Base-by-base conservation (phyloP, 257 asterid genomes). In the Vinca minor region DNA sequence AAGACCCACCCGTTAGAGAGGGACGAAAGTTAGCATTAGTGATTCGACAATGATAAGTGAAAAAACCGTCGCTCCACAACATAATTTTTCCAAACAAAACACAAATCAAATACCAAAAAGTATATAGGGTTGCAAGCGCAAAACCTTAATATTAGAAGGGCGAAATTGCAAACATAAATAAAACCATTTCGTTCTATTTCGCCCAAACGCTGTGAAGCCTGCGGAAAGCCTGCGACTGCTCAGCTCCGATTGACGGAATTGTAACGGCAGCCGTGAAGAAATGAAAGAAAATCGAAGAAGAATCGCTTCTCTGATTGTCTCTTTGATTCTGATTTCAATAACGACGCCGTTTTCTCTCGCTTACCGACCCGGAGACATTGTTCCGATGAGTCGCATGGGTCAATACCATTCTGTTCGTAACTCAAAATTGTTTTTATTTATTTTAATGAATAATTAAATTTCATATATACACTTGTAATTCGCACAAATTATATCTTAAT, bases 331-430 rank as follows among this genome's bases (percentile, higher is more conserved):
- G 73, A 69, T 77, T 65, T 77, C 79, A n/a, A 53, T 63, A 44
- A 35, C 63, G 47, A 34, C 63, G 17, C 73, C 79, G 74, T 50
- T 62, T 29, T 81, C 83, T 36, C 67, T 81, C 53, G 95, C 91
- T 70, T 89, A 93, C 79, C 80, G 90, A 59, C 91, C 96, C 25
- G 96, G 94, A 31, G 96, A 92, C 83, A 79, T 85, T 69, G 86
- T 93, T 68, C 98, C 96, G 28, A 84, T 85, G 87, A 89, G 95
- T 73, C 85, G 93, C 50, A 87, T 76, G 97, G 96, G 97, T 52
- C 98, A 93, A 78, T 87, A 87, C 73, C 97, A 89, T 79, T 67
- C 94, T 59, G 96, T 93, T 18, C 48, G 74, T 57, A 59, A 4
- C n/a, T 38, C 73, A 5, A 21, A 3, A 45, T 35, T 45, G n/a